Base-by-base conservation (phyloP, 768 basidiomycete genomes). In the Candolleomyces aberdarensis region DNA sequence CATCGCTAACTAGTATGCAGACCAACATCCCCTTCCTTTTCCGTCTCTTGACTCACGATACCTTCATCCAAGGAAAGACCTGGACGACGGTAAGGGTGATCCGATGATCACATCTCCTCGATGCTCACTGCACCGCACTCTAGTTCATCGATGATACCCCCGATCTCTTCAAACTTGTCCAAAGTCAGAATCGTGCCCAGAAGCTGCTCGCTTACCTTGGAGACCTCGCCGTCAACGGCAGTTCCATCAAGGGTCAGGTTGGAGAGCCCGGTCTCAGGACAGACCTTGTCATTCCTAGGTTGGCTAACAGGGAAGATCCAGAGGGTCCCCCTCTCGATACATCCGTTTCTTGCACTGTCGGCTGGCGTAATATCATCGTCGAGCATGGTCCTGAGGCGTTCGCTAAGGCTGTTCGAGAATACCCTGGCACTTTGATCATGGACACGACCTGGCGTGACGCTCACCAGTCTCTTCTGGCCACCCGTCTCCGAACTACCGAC, bases 401-500 rank as follows among this genome's bases (percentile, higher is more conserved):
- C 71, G 97, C 97, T 55, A 97, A 95, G 78, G 97, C 97, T 44
- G 94, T 98, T 59, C 89, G 97, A 67, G 91, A 89, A 64, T 98
- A 99, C 76, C 92, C 93, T 56, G 97, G 97, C 59, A 88, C 86
- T 58, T 83, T 98, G 63, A 96, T 97, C 76, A 94, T 95, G 94
- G 93, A 99, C 76, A 98, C 96, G 31, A 98, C 96, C 1, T 98
- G 97, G 96, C 92, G 97, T 73, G 97, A 99, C 70, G 97, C 97
- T 22, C 97, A 99, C 74, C 97, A 99, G 75, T 97, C 95, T 31
- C 83, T 99, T 40, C 86, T 99, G 59, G 97, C 97, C 50, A 99
- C 97, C 31, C 91, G 97, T 63, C 82, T 99, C 54, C 87, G 97
- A 64, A 98, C 97, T 10, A 87, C 90, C 64, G 97, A 99, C 71